A percentile compares a stretch with the other conserved stretches of the same genome.
phyloP scores from a whole-genome alignment of 169 alveolate species.

The Cryptosporidium meleagridis region DNA sequence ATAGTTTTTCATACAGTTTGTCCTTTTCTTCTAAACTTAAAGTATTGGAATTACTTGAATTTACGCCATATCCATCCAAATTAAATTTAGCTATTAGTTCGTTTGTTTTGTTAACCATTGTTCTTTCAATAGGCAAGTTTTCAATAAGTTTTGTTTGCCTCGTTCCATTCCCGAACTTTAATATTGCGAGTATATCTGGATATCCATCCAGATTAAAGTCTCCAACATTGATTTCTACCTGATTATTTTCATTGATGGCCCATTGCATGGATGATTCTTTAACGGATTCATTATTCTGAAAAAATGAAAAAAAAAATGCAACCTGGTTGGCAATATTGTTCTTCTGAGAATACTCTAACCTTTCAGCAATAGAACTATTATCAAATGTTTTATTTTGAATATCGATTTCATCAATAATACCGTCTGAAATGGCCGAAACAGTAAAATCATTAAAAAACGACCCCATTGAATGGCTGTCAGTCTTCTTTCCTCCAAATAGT shows the following conservation, averaged over 20 bases:
- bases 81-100: background rate
- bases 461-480: background rate
- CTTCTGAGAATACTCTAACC: background rate
- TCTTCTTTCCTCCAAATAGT: conserved; percentile 1
- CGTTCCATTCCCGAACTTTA: conserved; percentile 22
- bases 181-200: conserved; percentile 77
- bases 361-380: background rate
- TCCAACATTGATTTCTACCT: conserved; percentile 61
- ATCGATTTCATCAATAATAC: background rate
- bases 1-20: background rate
- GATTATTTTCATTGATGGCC: background rate
- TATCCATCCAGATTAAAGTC: conserved; percentile 82
- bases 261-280: conserved; percentile 27
- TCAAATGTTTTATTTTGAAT: no score
- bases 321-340: conserved; percentile 34
- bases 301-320: conserved; percentile 57
- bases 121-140: conserved; percentile 23
- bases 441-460: conserved; percentile 40
- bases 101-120: background rate
- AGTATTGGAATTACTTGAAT: background rate
- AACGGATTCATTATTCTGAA: conserved; percentile 3
- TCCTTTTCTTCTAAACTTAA: background rate
- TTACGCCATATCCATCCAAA: background rate
- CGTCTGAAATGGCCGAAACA: conserved; percentile 20
- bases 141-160: conserved; percentile 48